Conservation (phyloP, 495 filamentous ascomycete genomes). For the Paragyromitra xinjiangensis region DNA sequence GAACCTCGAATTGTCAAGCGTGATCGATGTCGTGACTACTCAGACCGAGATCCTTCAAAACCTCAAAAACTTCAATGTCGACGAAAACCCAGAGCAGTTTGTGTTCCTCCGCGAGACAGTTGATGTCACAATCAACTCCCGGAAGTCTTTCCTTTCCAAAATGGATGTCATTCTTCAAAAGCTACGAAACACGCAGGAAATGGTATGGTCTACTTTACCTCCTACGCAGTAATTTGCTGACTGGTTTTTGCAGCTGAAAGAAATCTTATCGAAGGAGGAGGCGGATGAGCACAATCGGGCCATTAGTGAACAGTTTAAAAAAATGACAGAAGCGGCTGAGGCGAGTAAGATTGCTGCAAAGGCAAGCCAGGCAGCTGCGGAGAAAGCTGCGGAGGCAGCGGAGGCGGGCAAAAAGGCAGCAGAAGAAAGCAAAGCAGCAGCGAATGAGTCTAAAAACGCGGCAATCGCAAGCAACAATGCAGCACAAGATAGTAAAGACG, state of each 20-base stretch:
- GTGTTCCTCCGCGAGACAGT: constrained; percentile 25
- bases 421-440: neutral
- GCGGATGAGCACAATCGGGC: neutral
- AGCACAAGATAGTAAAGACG: constrained; percentile 10
- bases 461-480: neutral
- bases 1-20: constrained; percentile 13
- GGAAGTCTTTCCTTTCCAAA: constrained; percentile 15
- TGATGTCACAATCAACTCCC: constrained; percentile 10
- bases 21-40: constrained; percentile 1
- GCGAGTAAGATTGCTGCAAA: neutral
- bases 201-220: constrained; percentile 5
- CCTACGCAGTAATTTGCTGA: neutral
- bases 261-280: neutral
- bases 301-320: neutral
- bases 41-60: constrained; percentile 9
- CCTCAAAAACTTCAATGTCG: constrained; percentile 14
- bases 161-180: constrained; percentile 15
- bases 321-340: constrained; percentile 1
- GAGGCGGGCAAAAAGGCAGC: neutral
- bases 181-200: constrained; percentile 20
- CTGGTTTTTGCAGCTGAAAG: neutral
- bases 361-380: neutral
- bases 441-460: neutral
- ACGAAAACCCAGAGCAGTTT: constrained; percentile 15
- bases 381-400: neutral